These are phyloP conservation scores for Sanghuangporus weigelae DNA, from an alignment of 1,284 basidiomycete genomes.

Conservation along the genomic window DNA sequence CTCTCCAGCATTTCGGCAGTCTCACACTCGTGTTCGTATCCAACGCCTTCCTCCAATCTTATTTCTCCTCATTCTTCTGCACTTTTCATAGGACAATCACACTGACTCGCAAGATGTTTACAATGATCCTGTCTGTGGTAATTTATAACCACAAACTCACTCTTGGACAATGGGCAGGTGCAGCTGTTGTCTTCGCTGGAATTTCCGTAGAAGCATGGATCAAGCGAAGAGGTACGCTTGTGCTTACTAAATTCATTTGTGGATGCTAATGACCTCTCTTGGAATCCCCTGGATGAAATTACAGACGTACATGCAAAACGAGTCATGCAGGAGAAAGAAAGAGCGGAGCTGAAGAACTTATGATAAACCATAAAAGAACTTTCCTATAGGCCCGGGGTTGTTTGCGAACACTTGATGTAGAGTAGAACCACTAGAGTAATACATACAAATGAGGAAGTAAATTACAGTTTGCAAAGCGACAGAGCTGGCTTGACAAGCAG, in stretches of 20 bases:
- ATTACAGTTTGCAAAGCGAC: not conserved
- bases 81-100: slow-evolving; percentile 70
- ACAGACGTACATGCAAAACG: slow-evolving; percentile 74
- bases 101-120: slow-evolving; percentile 96
- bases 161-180: slow-evolving; percentile 86
- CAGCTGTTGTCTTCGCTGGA: slow-evolving; percentile 86
- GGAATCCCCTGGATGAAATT: not conserved
- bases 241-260: not conserved
- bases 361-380: slow-evolving; percentile 28
- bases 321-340: slow-evolving; percentile 75
- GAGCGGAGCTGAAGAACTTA: slow-evolving; percentile 71
- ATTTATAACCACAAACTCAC: slow-evolving; percentile 89
- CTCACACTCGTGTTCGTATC: slow-evolving; percentile 81
- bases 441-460: not conserved
- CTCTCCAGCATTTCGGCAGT: slow-evolving; percentile 92
- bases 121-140: slow-evolving; percentile 93
- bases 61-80: not conserved
- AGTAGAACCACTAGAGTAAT: not conserved
- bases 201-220: slow-evolving; percentile 91
- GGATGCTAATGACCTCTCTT: slow-evolving; percentile 2
- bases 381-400: not conserved
- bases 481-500: not conserved
- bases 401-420: not conserved
- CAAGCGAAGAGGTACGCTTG: slow-evolving; percentile 67
- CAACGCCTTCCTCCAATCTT: not conserved